Conservation (phyloP, 495 filamentous ascomycete genomes). For the Aspergillus baeticus region DNA sequence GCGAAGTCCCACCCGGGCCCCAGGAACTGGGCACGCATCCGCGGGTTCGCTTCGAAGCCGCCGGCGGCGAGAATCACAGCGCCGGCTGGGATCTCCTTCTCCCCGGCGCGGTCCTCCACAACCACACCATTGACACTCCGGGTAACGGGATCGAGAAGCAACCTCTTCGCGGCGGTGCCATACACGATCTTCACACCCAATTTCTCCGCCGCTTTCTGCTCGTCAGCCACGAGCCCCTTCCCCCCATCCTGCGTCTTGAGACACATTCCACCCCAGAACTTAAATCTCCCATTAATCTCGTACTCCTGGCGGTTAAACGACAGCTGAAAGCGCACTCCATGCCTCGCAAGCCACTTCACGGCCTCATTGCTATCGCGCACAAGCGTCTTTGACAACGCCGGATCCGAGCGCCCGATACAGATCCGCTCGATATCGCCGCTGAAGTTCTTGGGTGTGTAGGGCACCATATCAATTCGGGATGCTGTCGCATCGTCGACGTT, state of each 20-base stretch:
- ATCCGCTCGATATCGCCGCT: constrained; percentile 48
- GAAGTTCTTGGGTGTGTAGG: constrained; percentile 48
- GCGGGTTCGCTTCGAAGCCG: constrained; percentile 59
- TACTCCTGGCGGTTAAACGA: constrained; percentile 64
- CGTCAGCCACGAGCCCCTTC: constrained; percentile 52
- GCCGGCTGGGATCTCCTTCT: constrained; percentile 29
- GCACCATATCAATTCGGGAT: constrained; percentile 40
- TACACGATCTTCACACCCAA: constrained; percentile 44
- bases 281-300: constrained; percentile 49
- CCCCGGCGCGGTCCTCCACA: constrained; percentile 25
- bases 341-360: constrained; percentile 53
- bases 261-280: constrained; percentile 62
- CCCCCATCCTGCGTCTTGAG: constrained; percentile 57
- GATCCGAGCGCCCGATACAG: constrained; percentile 46
- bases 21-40: constrained; percentile 54
- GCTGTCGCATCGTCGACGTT: constrained; percentile 39
- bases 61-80: constrained; percentile 58
- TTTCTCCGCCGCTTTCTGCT: constrained; percentile 38
- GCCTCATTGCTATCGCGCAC: constrained; percentile 32
- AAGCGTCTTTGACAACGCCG: constrained; percentile 38
- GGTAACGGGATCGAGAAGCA: constrained; percentile 35
- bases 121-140: constrained; percentile 37
- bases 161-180: constrained; percentile 37
- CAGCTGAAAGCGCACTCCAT: constrained; percentile 55
- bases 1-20: constrained; percentile 62